Percentiles rank a stretch among this genome's conserved stretches.
Conservation (phyloP, 352 stramenopile genomes). For the Globisporangium viniferum region DNA sequence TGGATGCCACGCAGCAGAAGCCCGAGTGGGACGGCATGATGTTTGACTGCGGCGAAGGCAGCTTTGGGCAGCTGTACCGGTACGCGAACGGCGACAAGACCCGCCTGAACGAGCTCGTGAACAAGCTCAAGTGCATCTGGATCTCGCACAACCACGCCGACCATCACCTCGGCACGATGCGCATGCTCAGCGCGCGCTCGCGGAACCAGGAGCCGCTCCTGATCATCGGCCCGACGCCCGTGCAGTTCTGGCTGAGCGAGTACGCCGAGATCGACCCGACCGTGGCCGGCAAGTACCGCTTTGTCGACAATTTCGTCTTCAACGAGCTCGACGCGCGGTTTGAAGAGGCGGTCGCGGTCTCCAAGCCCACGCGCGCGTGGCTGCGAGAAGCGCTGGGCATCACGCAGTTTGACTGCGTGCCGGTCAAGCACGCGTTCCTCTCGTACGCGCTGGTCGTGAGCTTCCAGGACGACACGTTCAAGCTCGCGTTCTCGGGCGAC, state of each 20-base stretch:
- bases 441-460: constrained; percentile 90
- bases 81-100: constrained; percentile 41
- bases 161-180: constrained; percentile 94
- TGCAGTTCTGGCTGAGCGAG: constrained; percentile 91
- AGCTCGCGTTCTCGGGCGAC: constrained; percentile 94
- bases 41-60: constrained; percentile 96
- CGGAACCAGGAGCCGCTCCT: constrained; percentile 64
- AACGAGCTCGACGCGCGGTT: constrained; percentile 52
- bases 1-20: neutral
- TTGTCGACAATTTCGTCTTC: constrained; percentile 87
- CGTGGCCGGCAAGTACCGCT: constrained; percentile 83
- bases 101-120: constrained; percentile 49
- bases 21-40: constrained; percentile 74
- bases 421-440: constrained; percentile 87
- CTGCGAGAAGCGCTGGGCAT: constrained; percentile 43
- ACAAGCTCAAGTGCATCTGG: constrained; percentile 91
- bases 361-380: constrained; percentile 36
- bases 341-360: constrained; percentile 27
- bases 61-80: constrained; percentile 89
- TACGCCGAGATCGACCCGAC: constrained; percentile 82
- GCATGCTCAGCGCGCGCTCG: constrained; percentile 80
- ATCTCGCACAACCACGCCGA: constrained; percentile 98
- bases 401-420: constrained; percentile 55
- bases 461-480: constrained; percentile 47
- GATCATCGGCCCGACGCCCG: constrained; percentile 89